Conservation (phyloP, 805 yeast species). For the Priceomyces melissophilus region DNA sequence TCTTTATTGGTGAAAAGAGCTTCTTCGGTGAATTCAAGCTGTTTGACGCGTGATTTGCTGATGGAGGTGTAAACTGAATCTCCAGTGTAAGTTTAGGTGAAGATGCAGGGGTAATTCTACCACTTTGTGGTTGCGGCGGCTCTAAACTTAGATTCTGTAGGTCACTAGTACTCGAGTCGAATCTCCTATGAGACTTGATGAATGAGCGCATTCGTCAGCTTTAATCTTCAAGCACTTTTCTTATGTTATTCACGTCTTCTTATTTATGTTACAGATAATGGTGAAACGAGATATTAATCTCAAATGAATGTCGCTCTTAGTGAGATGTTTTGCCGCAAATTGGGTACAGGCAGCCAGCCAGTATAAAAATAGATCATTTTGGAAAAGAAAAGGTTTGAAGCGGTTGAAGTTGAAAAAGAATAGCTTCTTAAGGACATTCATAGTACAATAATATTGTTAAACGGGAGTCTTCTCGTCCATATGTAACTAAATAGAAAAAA, state of each 20-base stretch:
- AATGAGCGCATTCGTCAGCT: slow-evolving; percentile 24
- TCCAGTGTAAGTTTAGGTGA: slow-evolving; percentile 20
- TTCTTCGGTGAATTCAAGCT: slow-evolving; percentile 32
- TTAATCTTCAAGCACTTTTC: too few relatives aligned
- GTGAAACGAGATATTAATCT: too few relatives aligned
- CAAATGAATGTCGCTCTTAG: too few relatives aligned
- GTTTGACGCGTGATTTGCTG: slow-evolving; percentile 3
- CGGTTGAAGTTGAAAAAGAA: too few relatives aligned
- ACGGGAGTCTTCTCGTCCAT: too few relatives aligned
- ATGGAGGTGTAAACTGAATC: slow-evolving; percentile 18
- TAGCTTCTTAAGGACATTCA: too few relatives aligned
- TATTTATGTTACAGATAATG: too few relatives aligned
- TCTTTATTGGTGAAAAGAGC: slow-evolving; percentile 34
- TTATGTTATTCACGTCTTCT: too few relatives aligned
- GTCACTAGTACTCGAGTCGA: slow-evolving; percentile 14
- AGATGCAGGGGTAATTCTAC: slow-evolving; percentile 13
- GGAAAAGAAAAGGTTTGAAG: too few relatives aligned
- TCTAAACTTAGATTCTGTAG: slow-evolving; percentile 4
- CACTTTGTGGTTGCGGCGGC: slow-evolving; percentile 3
- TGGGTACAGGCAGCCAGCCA: background rate
- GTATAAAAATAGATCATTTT: background rate
- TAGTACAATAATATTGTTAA: too few relatives aligned
- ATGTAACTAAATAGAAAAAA: too few relatives aligned
- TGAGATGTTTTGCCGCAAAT: too few relatives aligned
- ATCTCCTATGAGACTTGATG: slow-evolving; percentile 24